Evolutionary conservation across 2,329 filamentous ascomycete genomes (phyloP).

Genomic region (Penicillium sp.): DNA sequence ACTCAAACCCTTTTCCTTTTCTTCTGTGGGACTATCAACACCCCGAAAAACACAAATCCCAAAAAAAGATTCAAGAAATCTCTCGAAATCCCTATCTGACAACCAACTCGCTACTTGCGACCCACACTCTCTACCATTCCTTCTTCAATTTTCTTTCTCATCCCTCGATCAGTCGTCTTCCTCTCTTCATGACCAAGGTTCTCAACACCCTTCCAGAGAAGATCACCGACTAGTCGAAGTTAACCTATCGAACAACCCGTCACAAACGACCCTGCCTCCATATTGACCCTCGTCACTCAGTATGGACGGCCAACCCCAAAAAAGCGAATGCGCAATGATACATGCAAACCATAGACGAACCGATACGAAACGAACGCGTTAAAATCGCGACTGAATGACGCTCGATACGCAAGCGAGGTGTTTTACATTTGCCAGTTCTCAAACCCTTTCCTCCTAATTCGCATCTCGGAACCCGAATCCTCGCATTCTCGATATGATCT

Average conservation of each 20-base stretch:
- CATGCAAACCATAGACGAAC: conserved; percentile 29
- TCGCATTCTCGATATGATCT: conserved; percentile 10
- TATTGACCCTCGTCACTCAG: conserved; percentile 1
- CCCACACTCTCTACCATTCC: conserved; percentile 19
- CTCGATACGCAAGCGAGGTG: conserved; percentile 26
- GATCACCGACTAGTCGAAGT: conserved; percentile 5
- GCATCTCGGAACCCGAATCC: conserved; percentile 2
- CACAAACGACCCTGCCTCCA: conserved; percentile 8
- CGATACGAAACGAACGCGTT: conserved; percentile 29
- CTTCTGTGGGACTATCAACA: not conserved
- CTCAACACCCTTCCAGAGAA: not conserved
- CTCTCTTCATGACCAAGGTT: not conserved
- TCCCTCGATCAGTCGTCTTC: conserved; percentile 9
- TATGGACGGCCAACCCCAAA: conserved; percentile 7
- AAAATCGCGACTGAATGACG: conserved; percentile 21
- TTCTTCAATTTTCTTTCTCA: conserved; percentile 14
- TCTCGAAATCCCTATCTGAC: conserved; percentile 3
- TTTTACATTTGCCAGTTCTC: conserved; percentile 22
- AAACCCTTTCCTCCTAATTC: conserved; percentile 9
- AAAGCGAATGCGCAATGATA: conserved; percentile 27
- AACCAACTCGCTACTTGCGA: conserved; percentile 9
- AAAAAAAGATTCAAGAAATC: conserved; percentile 1
- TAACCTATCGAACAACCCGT: conserved; percentile 21
- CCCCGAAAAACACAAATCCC: not conserved
- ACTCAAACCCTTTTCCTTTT: conserved; percentile 16